Base-by-base conservation (phyloP, 169 alveolate genomes). In the Besnoitia besnoiti region DNA sequence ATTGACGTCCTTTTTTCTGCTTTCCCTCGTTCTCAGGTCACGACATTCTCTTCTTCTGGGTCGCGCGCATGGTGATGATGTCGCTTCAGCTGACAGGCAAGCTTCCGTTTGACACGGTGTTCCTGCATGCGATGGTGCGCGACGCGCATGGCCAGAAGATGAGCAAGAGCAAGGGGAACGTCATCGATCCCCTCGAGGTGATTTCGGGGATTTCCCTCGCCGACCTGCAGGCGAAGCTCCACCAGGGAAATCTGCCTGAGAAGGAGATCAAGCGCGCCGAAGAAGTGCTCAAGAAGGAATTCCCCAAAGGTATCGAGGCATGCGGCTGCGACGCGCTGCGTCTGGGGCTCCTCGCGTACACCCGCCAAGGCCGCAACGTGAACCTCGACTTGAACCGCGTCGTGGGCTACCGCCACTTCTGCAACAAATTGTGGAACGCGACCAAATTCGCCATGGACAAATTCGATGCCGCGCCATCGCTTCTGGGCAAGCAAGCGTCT, bases 321-420 rank as follows among this genome's bases (percentile, higher is more conserved):
- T 99, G 99, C 95, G 99, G 99, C 33, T 98, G 99, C 75, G 99
- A 99, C 94, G 99, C 99, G 0, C 96, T 99, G n/a, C 97, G 99
- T 91, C 96, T 98, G 77, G 99, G 99, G 37, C 95, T 98, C 24
- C 96, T 98, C 42, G 98, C 99, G 24, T 95, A 95, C 90, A 94
- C 98, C 96, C 90, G 98, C 97, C 97, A 96, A 98, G 99, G 99
- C 44, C 96, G 99, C 88, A 98, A 97, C 92, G 99, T 99, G 76
- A 98, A 98, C 93, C 95, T 99, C 55, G 99, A 99, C 95, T 97
- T 99, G 47, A 97, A 98, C 95, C 96, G 99, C 93, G 98, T 99
- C 89, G 98, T 99, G 73, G 99, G 99, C 35, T 99, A 98, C 91
- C 96, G 99, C 94, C 98, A 98, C 89, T 99, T 99, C 96, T 99